Evolutionary conservation across 2,329 filamentous ascomycete species (phyloP).

Genomic region (Botrytis tulipae): DNA sequence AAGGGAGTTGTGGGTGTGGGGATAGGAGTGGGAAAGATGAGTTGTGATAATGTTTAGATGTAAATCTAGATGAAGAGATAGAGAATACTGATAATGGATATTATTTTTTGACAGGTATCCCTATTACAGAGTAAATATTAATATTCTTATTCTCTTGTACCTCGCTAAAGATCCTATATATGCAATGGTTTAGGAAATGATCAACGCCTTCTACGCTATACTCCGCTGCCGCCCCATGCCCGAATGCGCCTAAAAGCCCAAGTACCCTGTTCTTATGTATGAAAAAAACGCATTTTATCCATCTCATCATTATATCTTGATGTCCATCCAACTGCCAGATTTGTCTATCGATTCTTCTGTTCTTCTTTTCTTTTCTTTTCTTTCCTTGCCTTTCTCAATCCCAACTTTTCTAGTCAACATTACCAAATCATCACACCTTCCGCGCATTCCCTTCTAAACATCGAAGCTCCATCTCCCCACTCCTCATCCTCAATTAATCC

Average conservation of each 20-base stretch:
- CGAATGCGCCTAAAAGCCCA: neutral
- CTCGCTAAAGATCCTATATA: accelerated
- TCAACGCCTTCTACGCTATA: neutral
- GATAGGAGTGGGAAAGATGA: neutral
- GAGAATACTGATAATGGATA: neutral
- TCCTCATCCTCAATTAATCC: neutral
- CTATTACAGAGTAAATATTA: neutral
- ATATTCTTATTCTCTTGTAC: neutral
- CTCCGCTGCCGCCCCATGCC: neutral
- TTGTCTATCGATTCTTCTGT: neutral
- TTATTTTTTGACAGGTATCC: neutral
- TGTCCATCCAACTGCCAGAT: neutral
- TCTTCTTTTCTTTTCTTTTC: neutral
- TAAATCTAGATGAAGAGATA: neutral
- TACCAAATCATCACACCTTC: too few species aligned
- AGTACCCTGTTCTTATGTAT: neutral
- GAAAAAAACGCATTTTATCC: neutral
- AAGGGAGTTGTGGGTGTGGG: neutral
- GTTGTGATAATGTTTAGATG: neutral
- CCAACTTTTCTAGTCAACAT: too few species aligned
- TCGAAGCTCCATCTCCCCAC: too few species aligned
- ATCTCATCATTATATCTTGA: neutral
- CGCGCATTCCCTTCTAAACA: too few species aligned
- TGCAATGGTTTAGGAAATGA: neutral
- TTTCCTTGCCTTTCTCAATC: too few species aligned